Conservation (phyloP, 169 alveolate species). For the Plasmodium cynomolgi region DNA sequence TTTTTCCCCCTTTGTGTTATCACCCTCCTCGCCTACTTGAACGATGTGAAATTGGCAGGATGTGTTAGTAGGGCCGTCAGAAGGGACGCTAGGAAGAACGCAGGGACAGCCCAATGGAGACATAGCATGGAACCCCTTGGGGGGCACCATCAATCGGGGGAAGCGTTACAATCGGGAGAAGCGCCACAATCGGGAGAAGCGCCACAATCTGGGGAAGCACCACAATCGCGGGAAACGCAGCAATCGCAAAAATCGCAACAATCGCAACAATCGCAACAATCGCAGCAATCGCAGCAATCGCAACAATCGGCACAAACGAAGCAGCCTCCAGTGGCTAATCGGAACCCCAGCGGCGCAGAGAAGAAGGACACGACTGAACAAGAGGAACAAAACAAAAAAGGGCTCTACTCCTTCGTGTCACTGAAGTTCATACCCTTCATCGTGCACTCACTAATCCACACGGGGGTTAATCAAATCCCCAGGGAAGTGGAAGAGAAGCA, state of each 20-base stretch:
- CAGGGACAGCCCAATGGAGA: neutral
- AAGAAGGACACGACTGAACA: neutral
- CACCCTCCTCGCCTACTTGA: neutral
- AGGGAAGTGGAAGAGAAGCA: neutral
- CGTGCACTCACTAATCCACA: neutral
- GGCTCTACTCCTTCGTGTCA: constrained; percentile 25
- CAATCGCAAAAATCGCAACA: too few species aligned
- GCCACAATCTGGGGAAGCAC: neutral
- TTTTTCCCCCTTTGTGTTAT: constrained; percentile 1
- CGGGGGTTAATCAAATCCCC: neutral
- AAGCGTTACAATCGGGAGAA: too few species aligned
- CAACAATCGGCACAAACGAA: neutral
- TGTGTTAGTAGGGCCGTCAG: neutral
- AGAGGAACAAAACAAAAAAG: neutral
- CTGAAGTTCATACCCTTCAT: constrained; percentile 22
- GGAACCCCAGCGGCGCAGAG: neutral
- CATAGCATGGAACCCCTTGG: neutral
- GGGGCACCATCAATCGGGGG: neutral
- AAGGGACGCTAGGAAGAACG: neutral
- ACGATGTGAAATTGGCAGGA: neutral
- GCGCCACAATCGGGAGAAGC: neutral
- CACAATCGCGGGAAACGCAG: neutral
- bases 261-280: too few species aligned
- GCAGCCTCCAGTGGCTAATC: neutral
- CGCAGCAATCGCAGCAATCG: too few species aligned